Evolutionary conservation across 2,329 filamentous ascomycete genomes (phyloP).

Genomic region (Penicillium sp.): DNA sequence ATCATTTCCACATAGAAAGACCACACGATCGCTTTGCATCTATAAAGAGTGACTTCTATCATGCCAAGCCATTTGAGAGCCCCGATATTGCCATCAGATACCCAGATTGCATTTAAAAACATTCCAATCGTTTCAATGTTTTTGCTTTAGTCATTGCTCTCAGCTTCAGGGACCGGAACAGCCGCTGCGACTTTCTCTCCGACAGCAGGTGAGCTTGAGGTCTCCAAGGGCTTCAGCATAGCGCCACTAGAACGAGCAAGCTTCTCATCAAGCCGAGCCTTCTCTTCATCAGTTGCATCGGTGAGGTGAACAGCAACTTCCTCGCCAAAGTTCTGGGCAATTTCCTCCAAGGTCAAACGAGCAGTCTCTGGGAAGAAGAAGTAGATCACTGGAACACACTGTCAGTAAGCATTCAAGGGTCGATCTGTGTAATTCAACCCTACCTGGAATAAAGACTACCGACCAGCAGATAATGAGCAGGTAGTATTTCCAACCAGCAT

Average conservation of each 20-base stretch:
- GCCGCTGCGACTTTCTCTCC: not conserved
- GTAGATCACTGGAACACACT: constrained; percentile 40
- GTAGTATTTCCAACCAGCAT: constrained; percentile 55
- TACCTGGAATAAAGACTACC: constrained; percentile 44
- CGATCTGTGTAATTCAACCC: not conserved
- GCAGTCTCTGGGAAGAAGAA: constrained; percentile 50
- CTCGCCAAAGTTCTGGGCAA: constrained; percentile 52
- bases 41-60: no score
- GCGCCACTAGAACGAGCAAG: constrained; percentile 4
- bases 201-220: not conserved
- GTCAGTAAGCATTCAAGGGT: constrained; percentile 2
- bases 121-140: not conserved
- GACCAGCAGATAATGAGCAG: constrained; percentile 52
- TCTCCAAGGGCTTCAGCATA: not conserved
- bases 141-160: not conserved
- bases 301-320: constrained; percentile 53
- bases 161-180: not conserved
- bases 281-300: constrained; percentile 47
- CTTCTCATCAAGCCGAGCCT: constrained; percentile 25
- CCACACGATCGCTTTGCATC: no score
- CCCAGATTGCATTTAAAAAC: not conserved
- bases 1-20: no score
- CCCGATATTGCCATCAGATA: not conserved
- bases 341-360: constrained; percentile 49
- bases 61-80: not conserved